These are phyloP conservation scores for Lachnellula occidentalis DNA, from an alignment of 2,329 filamentous ascomycete genomes.

Conservation along the genomic window DNA sequence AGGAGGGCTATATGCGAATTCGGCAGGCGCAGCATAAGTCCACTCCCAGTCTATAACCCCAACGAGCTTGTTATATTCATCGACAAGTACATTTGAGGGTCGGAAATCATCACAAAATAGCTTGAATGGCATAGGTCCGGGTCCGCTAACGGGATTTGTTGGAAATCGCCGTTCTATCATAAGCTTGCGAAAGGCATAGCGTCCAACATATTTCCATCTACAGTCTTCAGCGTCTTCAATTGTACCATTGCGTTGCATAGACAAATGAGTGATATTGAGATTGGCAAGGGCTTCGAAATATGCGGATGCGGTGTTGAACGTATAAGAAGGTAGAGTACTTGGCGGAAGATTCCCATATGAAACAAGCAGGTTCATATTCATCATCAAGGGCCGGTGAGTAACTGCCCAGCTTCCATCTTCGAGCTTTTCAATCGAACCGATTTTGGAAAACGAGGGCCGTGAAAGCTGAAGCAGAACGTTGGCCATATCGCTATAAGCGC, in stretches of 20 bases:
- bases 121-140: neutral
- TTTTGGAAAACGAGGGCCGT: too few species aligned
- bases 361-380: too few species aligned
- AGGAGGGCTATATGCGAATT: slow-evolving; percentile 32
- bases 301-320: too few species aligned
- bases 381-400: too few species aligned
- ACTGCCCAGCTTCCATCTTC: too few species aligned
- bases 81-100: slow-evolving; percentile 31
- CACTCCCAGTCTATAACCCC: slow-evolving; percentile 36
- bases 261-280: neutral
- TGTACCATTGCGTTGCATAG: neutral
- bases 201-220: neutral
- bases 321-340: too few species aligned
- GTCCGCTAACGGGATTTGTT: too few species aligned
- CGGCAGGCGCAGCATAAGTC: slow-evolving; percentile 29
- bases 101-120: slow-evolving; percentile 33
- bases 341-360: too few species aligned
- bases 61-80: slow-evolving; percentile 16
- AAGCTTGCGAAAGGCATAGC: neutral
- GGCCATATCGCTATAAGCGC: too few species aligned
- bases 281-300: neutral
- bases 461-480: too few species aligned
- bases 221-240: neutral
- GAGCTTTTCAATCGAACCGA: too few species aligned
- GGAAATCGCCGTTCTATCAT: too few species aligned